Conservation (phyloP, 352 stramenopile genomes). For the Phytophthora capsici region DNA sequence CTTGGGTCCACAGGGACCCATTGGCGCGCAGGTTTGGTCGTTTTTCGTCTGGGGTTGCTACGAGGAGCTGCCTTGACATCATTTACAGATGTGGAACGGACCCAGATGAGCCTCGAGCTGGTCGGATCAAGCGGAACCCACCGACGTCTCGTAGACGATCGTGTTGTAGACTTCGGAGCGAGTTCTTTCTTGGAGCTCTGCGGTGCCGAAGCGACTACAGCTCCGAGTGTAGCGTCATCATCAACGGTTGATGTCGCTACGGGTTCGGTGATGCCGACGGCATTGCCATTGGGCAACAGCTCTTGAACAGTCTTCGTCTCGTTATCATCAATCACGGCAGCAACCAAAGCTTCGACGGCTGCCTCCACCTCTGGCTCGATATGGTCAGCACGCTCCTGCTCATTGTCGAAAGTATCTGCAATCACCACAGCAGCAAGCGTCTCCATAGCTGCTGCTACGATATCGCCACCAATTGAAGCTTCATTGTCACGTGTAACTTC, state of each 20-base stretch:
- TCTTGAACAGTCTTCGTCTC: not conserved
- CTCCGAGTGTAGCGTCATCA: not conserved
- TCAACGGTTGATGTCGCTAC: slow-evolving; percentile 1
- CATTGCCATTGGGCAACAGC: not conserved
- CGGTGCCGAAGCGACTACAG: not conserved
- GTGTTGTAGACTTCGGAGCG: slow-evolving; percentile 1
- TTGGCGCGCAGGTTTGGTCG: slow-evolving; percentile 4
- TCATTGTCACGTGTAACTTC: not conserved
- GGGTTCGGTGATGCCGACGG: not conserved
- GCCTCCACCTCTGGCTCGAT: not conserved
- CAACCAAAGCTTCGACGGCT: not conserved
- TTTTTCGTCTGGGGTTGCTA: slow-evolving; percentile 10
- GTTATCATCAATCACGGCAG: not conserved
- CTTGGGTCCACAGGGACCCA: slow-evolving; percentile 29
- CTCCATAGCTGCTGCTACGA: too few species aligned
- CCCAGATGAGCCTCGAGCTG: slow-evolving; percentile 32
- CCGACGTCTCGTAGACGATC: not conserved
- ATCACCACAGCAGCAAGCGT: too few species aligned
- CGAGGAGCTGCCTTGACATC: slow-evolving; percentile 13
- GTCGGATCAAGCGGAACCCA: slow-evolving; percentile 30
- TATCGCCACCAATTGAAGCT: too few species aligned
- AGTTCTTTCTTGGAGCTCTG: slow-evolving; percentile 1
- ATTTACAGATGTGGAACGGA: slow-evolving; percentile 2
- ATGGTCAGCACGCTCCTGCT: too few species aligned
- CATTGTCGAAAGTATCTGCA: too few species aligned